Percentiles rank a stretch among this genome's conserved stretches.
Conservation (phyloP, 2,329 filamentous ascomycete species). For the Fusarium paranaense region DNA sequence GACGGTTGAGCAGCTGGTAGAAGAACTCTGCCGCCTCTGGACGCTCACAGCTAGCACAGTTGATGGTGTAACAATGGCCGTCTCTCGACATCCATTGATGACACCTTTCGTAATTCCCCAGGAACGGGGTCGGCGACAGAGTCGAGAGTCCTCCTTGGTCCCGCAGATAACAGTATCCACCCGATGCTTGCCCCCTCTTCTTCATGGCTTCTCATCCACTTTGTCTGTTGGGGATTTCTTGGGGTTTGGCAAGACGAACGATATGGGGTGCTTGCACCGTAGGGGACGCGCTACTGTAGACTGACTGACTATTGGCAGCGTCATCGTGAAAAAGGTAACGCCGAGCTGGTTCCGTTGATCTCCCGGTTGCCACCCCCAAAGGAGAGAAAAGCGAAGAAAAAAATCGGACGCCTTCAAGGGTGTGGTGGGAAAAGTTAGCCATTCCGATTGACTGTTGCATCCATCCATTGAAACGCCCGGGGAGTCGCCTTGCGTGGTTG, state of each 20-base stretch:
- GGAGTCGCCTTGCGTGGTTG: constrained; percentile 6
- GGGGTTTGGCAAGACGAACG: constrained; percentile 16
- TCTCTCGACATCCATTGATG: constrained; percentile 21
- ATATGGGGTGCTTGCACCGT: constrained; percentile 11
- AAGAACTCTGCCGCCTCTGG: not conserved
- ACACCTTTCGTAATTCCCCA: not conserved
- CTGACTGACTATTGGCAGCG: constrained; percentile 25
- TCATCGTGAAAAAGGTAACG: constrained; percentile 29
- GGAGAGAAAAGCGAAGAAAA: not conserved
- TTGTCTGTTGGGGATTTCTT: constrained; percentile 32
- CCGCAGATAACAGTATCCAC: constrained; percentile 14
- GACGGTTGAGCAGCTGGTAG: not conserved
- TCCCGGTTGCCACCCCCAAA: constrained; percentile 15
- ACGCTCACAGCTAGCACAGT: not conserved
- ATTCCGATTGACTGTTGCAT: constrained; percentile 25
- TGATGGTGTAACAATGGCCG: constrained; percentile 26
- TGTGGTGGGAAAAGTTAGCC: not conserved
- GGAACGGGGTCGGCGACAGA: constrained; percentile 35
- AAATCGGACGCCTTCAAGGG: not conserved
- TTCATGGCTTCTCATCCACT: constrained; percentile 12
- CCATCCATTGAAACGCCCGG: constrained; percentile 18
- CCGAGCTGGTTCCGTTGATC: constrained; percentile 29
- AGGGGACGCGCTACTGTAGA: constrained; percentile 22
- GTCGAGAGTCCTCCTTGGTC: constrained; percentile 22
- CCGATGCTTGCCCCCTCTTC: constrained; percentile 1